Evolutionary conservation across 1,284 basidiomycete genomes (phyloP).

Genomic region (Ceratorhiza oryzae-sativae): DNA sequence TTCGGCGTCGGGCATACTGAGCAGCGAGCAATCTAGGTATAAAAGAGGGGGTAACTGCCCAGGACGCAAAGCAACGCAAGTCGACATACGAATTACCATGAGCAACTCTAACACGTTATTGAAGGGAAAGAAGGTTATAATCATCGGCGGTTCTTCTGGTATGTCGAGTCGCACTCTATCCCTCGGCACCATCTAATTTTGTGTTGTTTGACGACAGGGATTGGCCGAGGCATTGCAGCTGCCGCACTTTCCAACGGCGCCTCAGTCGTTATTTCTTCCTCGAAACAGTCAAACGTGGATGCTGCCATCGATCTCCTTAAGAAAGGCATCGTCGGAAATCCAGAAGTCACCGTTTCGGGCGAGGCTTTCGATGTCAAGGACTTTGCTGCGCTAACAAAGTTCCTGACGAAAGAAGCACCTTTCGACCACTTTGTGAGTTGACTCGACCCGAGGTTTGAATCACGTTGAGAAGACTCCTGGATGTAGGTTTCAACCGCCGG

Average conservation of each 20-base stretch:
- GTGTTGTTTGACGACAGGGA: neutral
- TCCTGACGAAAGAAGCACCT: conserved; percentile 20
- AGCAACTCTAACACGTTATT: neutral
- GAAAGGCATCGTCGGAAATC: neutral
- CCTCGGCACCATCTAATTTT: neutral
- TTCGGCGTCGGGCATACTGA: no score
- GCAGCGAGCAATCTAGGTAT: no score
- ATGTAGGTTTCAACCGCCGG: conserved; percentile 18
- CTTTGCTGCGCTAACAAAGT: conserved; percentile 11
- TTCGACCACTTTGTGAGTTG: conserved; percentile 22
- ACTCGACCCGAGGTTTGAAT: neutral
- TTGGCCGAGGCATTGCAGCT: conserved; percentile 28
- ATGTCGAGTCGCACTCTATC: neutral
- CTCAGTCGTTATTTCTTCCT: conserved; percentile 32
- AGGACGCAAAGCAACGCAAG: no score
- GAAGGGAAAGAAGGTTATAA: neutral
- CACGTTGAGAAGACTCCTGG: neutral
- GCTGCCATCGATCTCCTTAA: conserved; percentile 28
- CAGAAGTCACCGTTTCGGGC: neutral
- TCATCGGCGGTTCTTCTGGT: conserved; percentile 6
- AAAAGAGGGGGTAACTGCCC: no score
- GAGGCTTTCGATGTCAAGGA: conserved; percentile 2
- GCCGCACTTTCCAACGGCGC: conserved; percentile 32
- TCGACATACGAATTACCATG: no score
- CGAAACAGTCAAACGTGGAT: conserved; percentile 20